phyloP scores from a whole-genome alignment of 805 yeast species.

The Saccharomycopsis sp. region DNA sequence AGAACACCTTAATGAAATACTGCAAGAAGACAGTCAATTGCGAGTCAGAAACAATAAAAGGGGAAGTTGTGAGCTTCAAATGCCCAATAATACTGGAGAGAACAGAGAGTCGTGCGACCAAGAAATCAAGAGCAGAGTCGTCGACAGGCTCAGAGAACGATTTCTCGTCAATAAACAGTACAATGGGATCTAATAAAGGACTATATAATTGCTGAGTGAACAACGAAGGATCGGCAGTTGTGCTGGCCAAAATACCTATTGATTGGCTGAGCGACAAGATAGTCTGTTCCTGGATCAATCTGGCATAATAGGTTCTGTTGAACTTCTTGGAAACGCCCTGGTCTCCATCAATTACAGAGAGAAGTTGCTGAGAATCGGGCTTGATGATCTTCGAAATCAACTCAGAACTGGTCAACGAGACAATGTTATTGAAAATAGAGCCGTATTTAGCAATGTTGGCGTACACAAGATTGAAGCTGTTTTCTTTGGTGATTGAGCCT shows the following conservation, averaged over 20 bases:
- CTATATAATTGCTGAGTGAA: neutral
- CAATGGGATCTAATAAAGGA: neutral
- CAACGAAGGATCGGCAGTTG: neutral
- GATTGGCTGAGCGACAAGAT: constrained; percentile 24
- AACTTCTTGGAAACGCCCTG: neutral
- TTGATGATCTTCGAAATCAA: constrained; percentile 18
- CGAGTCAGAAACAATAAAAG: neutral
- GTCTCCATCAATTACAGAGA: constrained; percentile 5
- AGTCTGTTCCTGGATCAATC: constrained; percentile 25
- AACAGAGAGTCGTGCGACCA: constrained; percentile 7
- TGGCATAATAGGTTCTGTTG: constrained; percentile 18
- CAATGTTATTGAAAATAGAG: constrained; percentile 24
- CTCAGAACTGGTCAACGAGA: constrained; percentile 25
- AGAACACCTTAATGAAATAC: neutral
- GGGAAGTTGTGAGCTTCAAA: neutral
- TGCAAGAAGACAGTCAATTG: neutral
- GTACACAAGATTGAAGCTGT: constrained; percentile 7
- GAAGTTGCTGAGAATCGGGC: neutral
- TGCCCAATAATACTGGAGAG: constrained; percentile 9
- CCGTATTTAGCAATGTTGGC: constrained; percentile 18
- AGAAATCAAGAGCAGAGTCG: constrained; percentile 13
- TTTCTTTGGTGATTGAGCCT: neutral
- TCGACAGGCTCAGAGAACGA: neutral
- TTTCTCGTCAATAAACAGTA: neutral
- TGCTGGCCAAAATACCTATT: constrained; percentile 25